Percentiles rank a stretch among this genome's conserved stretches.
phyloP scores from a whole-genome alignment of 257 asterid species.

The Solanum sejunctum region DNA sequence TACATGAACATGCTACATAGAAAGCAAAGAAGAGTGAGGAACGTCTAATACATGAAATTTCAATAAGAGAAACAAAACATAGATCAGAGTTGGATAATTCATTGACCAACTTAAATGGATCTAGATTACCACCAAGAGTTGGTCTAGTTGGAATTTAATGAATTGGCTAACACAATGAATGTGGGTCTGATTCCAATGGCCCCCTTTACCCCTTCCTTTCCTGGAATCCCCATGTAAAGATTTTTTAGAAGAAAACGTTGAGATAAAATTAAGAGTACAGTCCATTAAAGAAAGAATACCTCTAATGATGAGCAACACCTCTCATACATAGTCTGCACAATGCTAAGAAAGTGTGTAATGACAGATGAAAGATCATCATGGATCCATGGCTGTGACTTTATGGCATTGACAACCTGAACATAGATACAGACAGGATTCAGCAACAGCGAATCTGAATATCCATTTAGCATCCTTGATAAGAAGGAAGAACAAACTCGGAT shows the following conservation, averaged over 20 bases:
- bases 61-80: not conserved
- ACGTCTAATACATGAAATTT: not conserved
- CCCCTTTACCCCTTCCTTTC: not conserved
- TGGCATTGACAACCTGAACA: slow-evolving; percentile 62
- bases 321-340: slow-evolving; percentile 64
- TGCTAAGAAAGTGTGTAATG: slow-evolving; percentile 48
- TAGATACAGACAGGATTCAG: not conserved
- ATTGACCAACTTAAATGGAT: not conserved
- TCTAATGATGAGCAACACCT: slow-evolving; percentile 74
- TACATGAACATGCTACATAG: not conserved
- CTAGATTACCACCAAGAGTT: not conserved
- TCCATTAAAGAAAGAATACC: slow-evolving; percentile 28
- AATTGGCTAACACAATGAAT: not conserved
- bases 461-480: not conserved
- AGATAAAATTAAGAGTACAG: not conserved
- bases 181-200: not conserved
- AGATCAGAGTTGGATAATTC: not conserved
- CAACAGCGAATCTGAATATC: not conserved
- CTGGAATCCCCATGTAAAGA: not conserved
- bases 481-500: not conserved
- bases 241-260: not conserved
- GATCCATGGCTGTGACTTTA: slow-evolving; percentile 63
- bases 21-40: not conserved
- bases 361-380: slow-evolving; percentile 50
- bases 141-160: not conserved